Conservation (phyloP, 139 green algal genomes). For the Coelastrella sp. region DNA sequence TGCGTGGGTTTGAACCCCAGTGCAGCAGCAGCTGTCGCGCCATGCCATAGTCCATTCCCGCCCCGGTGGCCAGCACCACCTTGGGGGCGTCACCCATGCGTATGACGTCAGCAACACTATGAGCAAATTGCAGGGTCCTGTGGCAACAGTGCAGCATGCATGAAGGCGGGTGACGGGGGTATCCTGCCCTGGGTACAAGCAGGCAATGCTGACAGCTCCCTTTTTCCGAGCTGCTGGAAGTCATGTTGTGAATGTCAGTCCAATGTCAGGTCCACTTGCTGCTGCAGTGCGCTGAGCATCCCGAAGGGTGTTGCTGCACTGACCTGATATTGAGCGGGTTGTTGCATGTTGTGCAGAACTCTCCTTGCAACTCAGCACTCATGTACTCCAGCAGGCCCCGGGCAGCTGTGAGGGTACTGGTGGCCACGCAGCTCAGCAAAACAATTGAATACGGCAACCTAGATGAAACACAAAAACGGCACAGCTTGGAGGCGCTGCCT, state of each 20-base stretch:
- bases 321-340: conserved; percentile 70
- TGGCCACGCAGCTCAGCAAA: conserved; percentile 73
- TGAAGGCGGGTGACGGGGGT: too few relatives aligned
- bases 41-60: conserved; percentile 75
- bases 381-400: conserved; percentile 91
- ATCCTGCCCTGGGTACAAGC: too few relatives aligned
- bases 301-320: neutral
- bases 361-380: conserved; percentile 68
- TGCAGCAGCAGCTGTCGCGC: conserved; percentile 82
- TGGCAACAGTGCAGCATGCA: neutral
- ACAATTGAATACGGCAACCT: conserved; percentile 77
- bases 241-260: neutral
- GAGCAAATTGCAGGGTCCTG: neutral
- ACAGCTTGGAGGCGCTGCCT: neutral
- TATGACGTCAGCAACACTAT: conserved; percentile 12
- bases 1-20: conserved; percentile 80
- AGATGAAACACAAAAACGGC: neutral
- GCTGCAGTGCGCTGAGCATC: neutral
- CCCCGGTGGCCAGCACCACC: conserved; percentile 87
- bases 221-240: too few relatives aligned
- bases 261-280: neutral
- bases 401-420: conserved; percentile 81
- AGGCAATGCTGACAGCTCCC: too few relatives aligned
- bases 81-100: conserved; percentile 58
- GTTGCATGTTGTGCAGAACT: conserved; percentile 70